A percentile compares a stretch with the other conserved stretches of the same genome.
Conservation (phyloP, 2,329 filamentous ascomycete species). For the Trichoderma harzianum region DNA sequence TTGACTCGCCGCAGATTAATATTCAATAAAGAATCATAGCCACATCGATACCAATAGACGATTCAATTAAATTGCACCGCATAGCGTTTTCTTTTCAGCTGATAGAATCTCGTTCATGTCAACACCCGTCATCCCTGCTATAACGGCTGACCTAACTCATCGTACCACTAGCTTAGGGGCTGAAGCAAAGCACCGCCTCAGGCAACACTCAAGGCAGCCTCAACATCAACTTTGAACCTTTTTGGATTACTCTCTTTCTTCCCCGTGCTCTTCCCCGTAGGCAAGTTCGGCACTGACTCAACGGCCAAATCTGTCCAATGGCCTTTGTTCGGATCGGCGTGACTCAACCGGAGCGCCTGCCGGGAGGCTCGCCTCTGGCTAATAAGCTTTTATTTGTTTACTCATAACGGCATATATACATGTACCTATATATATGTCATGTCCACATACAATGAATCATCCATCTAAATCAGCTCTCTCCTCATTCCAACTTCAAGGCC, state of each 20-base stretch:
- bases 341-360: not conserved
- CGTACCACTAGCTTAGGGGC: not conserved
- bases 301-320: not conserved
- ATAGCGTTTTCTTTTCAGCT: not conserved
- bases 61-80: not conserved
- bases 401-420: not conserved
- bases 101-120: not conserved
- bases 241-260: not conserved
- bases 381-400: not conserved
- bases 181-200: slow-evolving; percentile 9
- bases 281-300: not conserved
- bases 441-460: not conserved
- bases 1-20: not conserved
- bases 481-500: not conserved
- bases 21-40: not conserved
- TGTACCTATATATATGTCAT: not conserved
- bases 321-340: slow-evolving; percentile 9
- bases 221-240: not conserved
- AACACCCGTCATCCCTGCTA: not conserved
- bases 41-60: not conserved
- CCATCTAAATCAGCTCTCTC: not conserved
- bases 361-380: not conserved
- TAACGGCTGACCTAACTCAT: not conserved
- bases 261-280: not conserved
- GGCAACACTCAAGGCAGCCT: not conserved